Conservation (phyloP, 2,329 filamentous ascomycete species). For the Trichoderma sp. region DNA sequence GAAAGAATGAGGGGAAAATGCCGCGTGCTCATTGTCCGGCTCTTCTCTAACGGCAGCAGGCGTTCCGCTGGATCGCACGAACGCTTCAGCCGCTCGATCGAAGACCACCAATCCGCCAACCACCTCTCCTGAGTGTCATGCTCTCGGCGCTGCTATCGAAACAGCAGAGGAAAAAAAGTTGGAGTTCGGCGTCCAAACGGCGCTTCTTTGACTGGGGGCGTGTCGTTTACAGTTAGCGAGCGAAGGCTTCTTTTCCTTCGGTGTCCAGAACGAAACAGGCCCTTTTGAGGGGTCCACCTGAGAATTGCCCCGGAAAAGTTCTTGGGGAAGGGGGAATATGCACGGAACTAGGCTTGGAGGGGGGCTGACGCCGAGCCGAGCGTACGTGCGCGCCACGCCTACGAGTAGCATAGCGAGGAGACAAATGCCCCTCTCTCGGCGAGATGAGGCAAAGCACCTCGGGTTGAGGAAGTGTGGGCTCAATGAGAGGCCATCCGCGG, state of each 20-base stretch:
- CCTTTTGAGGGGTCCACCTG: conserved; percentile 8
- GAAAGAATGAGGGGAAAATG: conserved; percentile 11
- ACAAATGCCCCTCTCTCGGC: background rate
- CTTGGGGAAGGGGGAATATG: background rate
- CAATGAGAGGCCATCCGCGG: background rate
- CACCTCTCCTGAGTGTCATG: conserved; percentile 17
- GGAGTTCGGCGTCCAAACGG: conserved; percentile 10
- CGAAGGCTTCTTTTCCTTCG: conserved; percentile 11
- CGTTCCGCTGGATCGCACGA: conserved; percentile 12
- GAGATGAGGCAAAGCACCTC: conserved; percentile 3
- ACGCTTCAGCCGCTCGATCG: conserved; percentile 17
- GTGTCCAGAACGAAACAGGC: conserved; percentile 18
- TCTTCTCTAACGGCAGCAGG: background rate
- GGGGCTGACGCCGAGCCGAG: conserved; percentile 14
- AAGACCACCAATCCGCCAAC: conserved; percentile 15
- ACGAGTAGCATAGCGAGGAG: background rate
- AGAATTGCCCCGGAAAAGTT: conserved; percentile 11
- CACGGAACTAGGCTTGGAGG: conserved; percentile 8
- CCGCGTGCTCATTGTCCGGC: conserved; percentile 13
- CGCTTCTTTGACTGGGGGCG: conserved; percentile 2
- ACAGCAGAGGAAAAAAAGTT: background rate
- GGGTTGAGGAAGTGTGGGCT: background rate
- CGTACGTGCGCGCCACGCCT: background rate
- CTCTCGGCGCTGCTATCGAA: conserved; percentile 16
- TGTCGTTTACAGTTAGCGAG: conserved; percentile 10